Evolutionary conservation across 108 stramenopile species (phyloP), one percentile per base, ranked within the genome.

Genomic region (Pseudonitzschia pungens): DNA sequence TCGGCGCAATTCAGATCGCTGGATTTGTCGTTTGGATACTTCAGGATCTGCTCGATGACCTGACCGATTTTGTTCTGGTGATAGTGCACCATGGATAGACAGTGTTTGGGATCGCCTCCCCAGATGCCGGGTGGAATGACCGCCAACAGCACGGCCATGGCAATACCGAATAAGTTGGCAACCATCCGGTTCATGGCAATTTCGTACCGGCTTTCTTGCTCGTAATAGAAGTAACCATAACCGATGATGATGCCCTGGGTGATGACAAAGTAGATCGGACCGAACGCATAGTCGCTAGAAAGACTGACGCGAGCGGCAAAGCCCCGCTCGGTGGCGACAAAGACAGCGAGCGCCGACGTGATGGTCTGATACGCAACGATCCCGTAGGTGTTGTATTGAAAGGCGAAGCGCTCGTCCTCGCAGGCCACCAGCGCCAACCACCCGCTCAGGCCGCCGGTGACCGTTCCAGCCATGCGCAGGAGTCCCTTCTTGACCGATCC

Each of bases 401-500:
- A 28, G 11, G 62, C 1, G 12, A 29, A 65, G 16, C 41, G 15
- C 42, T 41, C 1, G 33, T 29, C 28, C 14, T 33, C 74, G 56
- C 68, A 56, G 3, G 48, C 42, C 10, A 75, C 9, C 27, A 75
- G 12, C 8, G 56, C 74, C 18, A 75, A 40, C 74, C 74, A 75
- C n/a, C 32, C 74, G 18, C 11, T 31, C 68, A 75, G 55, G 24
- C 24, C 67, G 0, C 74, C 74, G 32, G 56, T 26, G 41, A 51
- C 20, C n/a, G 74, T 75, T 16, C 74, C 74, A 33, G 68, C 21
- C 18, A 69, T 33, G 1, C 74, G 29, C n/a, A 69, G 45, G 2
- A 75, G 9, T 5, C 68, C 67, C 56, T 75, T 75, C 58, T 75
- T 75, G 29, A 59, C 68, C 40, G 68, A 69, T 6, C 74, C 74